Conservation (phyloP, 1,284 basidiomycete species). For the Cutaneotrichosporon sp. region DNA sequence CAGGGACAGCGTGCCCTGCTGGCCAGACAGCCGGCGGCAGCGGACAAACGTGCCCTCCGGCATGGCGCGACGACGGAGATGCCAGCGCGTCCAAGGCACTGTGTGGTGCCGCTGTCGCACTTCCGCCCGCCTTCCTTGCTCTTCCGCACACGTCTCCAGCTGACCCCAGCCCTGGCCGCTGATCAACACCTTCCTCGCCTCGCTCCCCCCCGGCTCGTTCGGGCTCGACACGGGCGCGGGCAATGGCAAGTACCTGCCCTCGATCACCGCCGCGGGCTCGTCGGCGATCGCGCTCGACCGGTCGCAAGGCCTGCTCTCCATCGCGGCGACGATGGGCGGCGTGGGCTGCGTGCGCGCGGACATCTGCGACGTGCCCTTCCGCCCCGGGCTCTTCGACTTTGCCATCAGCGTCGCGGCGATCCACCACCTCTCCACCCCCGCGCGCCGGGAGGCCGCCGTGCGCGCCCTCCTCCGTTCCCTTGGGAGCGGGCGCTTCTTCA, state of each 20-base stretch:
- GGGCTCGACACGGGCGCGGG: constrained; percentile 95
- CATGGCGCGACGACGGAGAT: no score
- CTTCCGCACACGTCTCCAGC: not conserved
- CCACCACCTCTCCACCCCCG: constrained; percentile 81
- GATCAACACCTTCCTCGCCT: constrained; percentile 75
- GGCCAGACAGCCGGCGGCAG: constrained; percentile 1
- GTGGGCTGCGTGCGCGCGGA: constrained; percentile 60
- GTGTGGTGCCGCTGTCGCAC: no score
- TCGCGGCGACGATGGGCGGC: constrained; percentile 62
- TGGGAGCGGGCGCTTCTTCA: constrained; percentile 74
- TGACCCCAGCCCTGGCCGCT: constrained; percentile 89
- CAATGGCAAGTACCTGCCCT: constrained; percentile 92
- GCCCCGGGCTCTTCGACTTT: constrained; percentile 77
- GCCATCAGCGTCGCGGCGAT: constrained; percentile 94
- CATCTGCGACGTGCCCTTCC: constrained; percentile 65
- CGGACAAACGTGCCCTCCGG: not conserved
- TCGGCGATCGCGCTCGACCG: constrained; percentile 78
- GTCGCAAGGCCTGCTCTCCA: constrained; percentile 71
- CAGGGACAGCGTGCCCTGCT: not conserved
- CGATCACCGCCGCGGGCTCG: constrained; percentile 54
- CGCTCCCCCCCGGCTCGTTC: constrained; percentile 72
- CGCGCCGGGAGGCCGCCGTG: constrained; percentile 70
- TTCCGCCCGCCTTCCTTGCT: no score
- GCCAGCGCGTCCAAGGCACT: no score
- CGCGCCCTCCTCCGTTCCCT: constrained; percentile 67